phyloP scores from a whole-genome alignment of 2,329 filamentous ascomycete species.

The Arthrobotrys pseudoclavata region DNA sequence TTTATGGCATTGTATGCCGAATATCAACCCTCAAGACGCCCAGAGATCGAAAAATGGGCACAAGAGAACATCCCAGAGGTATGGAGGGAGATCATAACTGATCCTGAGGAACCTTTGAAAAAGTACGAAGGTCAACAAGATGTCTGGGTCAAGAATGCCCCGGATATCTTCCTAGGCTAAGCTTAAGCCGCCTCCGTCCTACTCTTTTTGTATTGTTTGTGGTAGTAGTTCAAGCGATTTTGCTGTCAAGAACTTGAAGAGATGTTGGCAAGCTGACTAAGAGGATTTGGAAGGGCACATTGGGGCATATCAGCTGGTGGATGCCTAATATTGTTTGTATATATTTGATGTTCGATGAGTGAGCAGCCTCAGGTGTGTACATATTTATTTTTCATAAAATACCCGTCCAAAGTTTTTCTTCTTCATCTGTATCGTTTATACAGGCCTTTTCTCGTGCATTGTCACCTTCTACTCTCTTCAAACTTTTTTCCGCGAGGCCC shows the following conservation, averaged over 20 bases:
- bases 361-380: slow-evolving; percentile 10
- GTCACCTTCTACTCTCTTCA: background rate
- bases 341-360: slow-evolving; percentile 11
- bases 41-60: slow-evolving; percentile 81
- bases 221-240: slow-evolving; percentile 3
- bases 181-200: background rate
- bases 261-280: background rate
- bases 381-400: slow-evolving; percentile 15
- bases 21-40: slow-evolving; percentile 71
- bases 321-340: slow-evolving; percentile 22
- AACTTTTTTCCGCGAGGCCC: background rate
- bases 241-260: background rate
- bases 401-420: background rate
- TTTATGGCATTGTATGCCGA: slow-evolving; percentile 58
- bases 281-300: background rate
- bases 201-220: background rate
- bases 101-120: slow-evolving; percentile 46
- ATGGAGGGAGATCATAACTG: slow-evolving; percentile 76
- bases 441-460: background rate
- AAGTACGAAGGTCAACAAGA: slow-evolving; percentile 45
- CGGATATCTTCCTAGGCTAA: slow-evolving; percentile 25
- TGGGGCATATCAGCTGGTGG: background rate
- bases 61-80: slow-evolving; percentile 75
- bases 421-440: background rate
- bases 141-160: slow-evolving; percentile 39